Conservation (phyloP, 805 yeast species). For the Naumovozyma castellii region DNA sequence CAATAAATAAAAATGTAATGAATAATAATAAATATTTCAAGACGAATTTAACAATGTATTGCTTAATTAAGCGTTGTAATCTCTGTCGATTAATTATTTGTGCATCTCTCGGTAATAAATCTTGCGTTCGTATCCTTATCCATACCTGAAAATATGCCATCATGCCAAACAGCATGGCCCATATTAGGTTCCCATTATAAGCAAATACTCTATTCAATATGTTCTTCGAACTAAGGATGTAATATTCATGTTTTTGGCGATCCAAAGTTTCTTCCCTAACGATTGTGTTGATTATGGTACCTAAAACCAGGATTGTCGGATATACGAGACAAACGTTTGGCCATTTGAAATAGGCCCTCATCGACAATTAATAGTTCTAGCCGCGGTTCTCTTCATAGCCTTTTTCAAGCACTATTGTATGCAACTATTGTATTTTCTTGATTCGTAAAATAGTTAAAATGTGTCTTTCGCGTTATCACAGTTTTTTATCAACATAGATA, state of each 20-base stretch:
- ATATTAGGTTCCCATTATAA: conserved; percentile 28
- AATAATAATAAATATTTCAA: conserved; percentile 20
- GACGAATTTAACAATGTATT: conserved; percentile 19
- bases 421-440: too few species aligned
- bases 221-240: conserved; percentile 22
- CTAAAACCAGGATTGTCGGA: conserved; percentile 6
- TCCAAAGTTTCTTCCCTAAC: conserved; percentile 13
- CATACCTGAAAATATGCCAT: conserved; percentile 16
- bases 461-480: too few species aligned
- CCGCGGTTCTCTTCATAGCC: too few species aligned
- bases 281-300: conserved; percentile 12
- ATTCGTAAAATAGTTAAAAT: too few species aligned
- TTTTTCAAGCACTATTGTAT: too few species aligned
- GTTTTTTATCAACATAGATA: too few species aligned
- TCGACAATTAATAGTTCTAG: background rate
- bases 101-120: conserved; percentile 9
- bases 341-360: background rate
- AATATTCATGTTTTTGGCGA: conserved; percentile 12
- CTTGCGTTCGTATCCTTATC: conserved; percentile 4
- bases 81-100: background rate
- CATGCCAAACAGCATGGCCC: conserved; percentile 19
- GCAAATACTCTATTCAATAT: conserved; percentile 30
- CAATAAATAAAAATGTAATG: conserved; percentile 26
- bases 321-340: conserved; percentile 1
- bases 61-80: conserved; percentile 8